phyloP scores from a whole-genome alignment of 192 early-diverging fungal genomes.

The Rhizoclosmatium sp. region DNA sequence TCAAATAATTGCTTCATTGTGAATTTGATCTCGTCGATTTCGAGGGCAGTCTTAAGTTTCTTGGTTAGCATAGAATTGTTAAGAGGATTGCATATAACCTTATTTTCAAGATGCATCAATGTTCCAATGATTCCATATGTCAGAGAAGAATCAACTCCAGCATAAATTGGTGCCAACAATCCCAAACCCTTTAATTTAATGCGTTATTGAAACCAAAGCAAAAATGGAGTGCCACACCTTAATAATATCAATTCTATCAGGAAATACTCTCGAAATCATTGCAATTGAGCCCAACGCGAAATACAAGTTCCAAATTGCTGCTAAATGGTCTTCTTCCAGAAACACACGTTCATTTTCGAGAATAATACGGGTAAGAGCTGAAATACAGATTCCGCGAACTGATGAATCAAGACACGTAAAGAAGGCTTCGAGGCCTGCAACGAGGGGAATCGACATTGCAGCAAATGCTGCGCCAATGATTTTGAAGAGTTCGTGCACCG shows the following conservation, averaged over 20 bases:
- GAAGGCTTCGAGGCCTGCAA: conserved; percentile 68
- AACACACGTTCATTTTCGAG: conserved; percentile 63
- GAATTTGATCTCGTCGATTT: conserved; percentile 56
- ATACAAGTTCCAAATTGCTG: conserved; percentile 67
- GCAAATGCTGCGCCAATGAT: conserved; percentile 52
- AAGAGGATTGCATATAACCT: conserved; percentile 41
- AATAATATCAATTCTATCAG: conserved; percentile 62
- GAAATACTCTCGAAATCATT: conserved; percentile 55
- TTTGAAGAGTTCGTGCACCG: conserved; percentile 59
- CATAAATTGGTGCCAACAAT: conserved; percentile 56
- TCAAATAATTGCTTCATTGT: conserved; percentile 57
- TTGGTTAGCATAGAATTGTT: neutral
- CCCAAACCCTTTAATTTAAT: conserved; percentile 49
- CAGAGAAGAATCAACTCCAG: conserved; percentile 49
- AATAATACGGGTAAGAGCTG: conserved; percentile 59
- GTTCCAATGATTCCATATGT: conserved; percentile 49
- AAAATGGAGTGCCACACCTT: conserved; percentile 40
- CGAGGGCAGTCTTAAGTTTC: conserved; percentile 47
- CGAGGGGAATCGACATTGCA: conserved; percentile 58
- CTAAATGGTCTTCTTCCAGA: conserved; percentile 64
- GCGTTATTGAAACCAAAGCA: neutral
- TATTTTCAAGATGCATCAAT: conserved; percentile 52
- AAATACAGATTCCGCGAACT: conserved; percentile 60
- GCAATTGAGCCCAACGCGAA: conserved; percentile 58
- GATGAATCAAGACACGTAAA: conserved; percentile 58